Conservation (phyloP, 2,329 filamentous ascomycete species). For the Paracamarosporium sp. region DNA sequence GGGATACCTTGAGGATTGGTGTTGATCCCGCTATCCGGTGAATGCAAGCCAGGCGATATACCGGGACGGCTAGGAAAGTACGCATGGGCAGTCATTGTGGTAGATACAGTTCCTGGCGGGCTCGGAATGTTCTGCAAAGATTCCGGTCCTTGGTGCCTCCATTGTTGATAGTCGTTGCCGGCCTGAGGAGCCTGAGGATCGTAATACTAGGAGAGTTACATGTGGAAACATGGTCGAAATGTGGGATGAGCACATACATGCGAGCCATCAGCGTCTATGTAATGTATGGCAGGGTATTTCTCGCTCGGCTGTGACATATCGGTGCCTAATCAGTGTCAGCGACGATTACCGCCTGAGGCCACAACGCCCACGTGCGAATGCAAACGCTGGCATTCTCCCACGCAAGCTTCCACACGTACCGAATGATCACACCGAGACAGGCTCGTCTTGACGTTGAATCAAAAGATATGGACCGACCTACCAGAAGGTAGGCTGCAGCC, state of each 20-base stretch:
- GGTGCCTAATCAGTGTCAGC: constrained; percentile 31
- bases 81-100: constrained; percentile 15
- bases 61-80: constrained; percentile 1
- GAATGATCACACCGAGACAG: constrained; percentile 6
- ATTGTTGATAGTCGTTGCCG: constrained; percentile 24
- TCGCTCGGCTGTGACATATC: constrained; percentile 35
- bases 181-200: constrained; percentile 16
- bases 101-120: constrained; percentile 22
- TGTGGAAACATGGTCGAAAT: background rate
- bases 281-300: constrained; percentile 21
- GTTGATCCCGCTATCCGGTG: constrained; percentile 11
- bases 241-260: constrained; percentile 17
- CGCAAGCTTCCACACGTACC: background rate
- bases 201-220: constrained; percentile 23
- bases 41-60: constrained; percentile 14
- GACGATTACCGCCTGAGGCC: constrained; percentile 10
- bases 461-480: constrained; percentile 15
- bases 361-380: constrained; percentile 1
- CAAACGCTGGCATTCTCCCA: background rate
- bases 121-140: constrained; percentile 25
- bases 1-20: constrained; percentile 15
- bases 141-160: constrained; percentile 19
- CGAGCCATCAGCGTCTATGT: constrained; percentile 12
- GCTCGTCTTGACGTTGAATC: background rate
- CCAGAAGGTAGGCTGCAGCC: constrained; percentile 34